Base-by-base conservation (phyloP, 2,329 filamentous ascomycete species). In the Alternaria metachromatica region DNA sequence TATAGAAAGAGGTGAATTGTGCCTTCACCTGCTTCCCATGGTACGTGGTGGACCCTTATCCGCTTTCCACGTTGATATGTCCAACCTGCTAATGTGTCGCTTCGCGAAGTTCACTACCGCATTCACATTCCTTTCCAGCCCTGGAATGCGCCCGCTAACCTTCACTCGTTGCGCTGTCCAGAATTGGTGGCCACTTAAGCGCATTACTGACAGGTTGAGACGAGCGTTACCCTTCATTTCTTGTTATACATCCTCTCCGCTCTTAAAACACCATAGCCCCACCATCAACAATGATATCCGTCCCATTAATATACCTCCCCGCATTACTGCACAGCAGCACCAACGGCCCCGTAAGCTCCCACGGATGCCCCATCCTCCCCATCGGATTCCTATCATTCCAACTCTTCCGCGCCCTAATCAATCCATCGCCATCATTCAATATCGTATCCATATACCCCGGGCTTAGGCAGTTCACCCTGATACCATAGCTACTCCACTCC, bases 371-470 rank as follows among this genome's bases (percentile, higher is more conserved):
- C 88, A 92, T 91, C 28, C 90, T 81, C 0, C 89, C 89, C 77
- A 86, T 84, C 0, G 90, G 89, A 73, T 89, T 89, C 59, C 88
- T 81, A 33, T 80, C 80, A 21, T 82, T 82, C 90, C 90, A 92
- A 2, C 84, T 82, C 28, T 80, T 80, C 61, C 87, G 82, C 41
- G 85, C 84, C 41, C 82, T 82, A 11, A 83, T 83, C 50, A 92
- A 75, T 1, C 86, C 87, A 8, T 86, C 84, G 0, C 89, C 89
- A 63, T 88, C 88, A 72, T 93, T 94, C 51, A 94, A 79, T 12
- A 92, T 87, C 0, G 90, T 93, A 71, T 92, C 90, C 88, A 93
- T 92, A 70, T 94, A 94, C 0, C 91, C 91, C 0, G 92, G 92
- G 43, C 85, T 88, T 48, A 94, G 84, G 18, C 84, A 87, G 70